Evolutionary conservation across 2,329 filamentous ascomycete species (phyloP).

Genomic region (Hypoxylon sp.): DNA sequence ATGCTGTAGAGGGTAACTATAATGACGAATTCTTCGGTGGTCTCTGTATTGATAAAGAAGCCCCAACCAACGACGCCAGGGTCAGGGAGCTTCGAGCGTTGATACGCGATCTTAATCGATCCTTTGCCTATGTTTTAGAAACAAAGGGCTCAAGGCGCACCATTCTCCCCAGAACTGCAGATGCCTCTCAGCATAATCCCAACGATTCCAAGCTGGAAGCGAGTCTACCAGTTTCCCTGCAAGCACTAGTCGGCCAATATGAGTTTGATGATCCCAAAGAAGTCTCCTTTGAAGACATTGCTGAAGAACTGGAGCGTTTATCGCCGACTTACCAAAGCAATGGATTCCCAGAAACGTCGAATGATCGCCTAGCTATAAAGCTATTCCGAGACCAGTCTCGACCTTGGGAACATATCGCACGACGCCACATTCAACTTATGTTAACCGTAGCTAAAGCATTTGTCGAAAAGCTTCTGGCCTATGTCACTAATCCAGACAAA

Average conservation of each 20-base stretch:
- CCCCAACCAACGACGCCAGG: conserved; percentile 39
- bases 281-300: conserved; percentile 40
- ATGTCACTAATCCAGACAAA: conserved; percentile 54
- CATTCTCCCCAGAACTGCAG: conserved; percentile 34
- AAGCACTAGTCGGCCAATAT: conserved; percentile 53
- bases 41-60: conserved; percentile 21
- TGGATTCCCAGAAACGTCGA: conserved; percentile 59
- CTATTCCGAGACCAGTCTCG: conserved; percentile 59
- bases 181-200: neutral
- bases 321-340: conserved; percentile 58
- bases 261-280: conserved; percentile 50
- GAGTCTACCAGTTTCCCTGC: conserved; percentile 51
- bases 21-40: conserved; percentile 59
- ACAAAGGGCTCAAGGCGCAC: conserved; percentile 50
- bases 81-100: conserved; percentile 54
- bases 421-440: conserved; percentile 56
- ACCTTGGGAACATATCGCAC: conserved; percentile 59
- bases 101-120: conserved; percentile 54
- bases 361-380: conserved; percentile 56
- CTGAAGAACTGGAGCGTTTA: conserved; percentile 52
- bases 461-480: conserved; percentile 56
- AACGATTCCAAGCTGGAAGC: neutral
- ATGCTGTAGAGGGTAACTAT: conserved; percentile 61
- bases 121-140: conserved; percentile 51
- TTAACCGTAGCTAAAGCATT: conserved; percentile 54